phyloP scores from a whole-genome alignment of 2,329 filamentous ascomycete species.

The Sporothrix brasiliensis region DNA sequence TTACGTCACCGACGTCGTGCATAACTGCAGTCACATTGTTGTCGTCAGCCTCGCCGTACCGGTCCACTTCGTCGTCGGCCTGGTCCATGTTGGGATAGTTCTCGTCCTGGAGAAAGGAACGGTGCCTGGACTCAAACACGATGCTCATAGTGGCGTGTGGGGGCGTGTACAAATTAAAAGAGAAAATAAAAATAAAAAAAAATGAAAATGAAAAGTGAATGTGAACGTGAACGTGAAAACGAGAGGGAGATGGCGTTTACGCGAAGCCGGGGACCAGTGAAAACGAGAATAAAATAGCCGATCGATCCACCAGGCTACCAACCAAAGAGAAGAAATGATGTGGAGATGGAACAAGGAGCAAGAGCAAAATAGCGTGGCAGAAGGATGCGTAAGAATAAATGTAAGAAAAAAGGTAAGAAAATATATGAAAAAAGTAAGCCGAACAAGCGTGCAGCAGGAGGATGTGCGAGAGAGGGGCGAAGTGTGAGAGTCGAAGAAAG shows the following conservation, averaged over 20 bases:
- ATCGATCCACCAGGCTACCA: conserved; percentile 11
- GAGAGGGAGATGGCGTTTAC: neutral
- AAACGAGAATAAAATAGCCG: neutral
- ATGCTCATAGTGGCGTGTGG: conserved; percentile 36
- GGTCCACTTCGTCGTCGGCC: conserved; percentile 34
- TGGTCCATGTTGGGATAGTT: conserved; percentile 38
- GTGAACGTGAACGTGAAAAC: neutral
- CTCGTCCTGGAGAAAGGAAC: conserved; percentile 35
- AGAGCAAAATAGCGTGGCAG: neutral
- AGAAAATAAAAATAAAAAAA: conserved; percentile 12
- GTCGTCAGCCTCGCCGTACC: conserved; percentile 34
- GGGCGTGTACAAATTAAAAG: neutral
- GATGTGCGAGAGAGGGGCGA: neutral
- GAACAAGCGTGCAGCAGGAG: neutral
- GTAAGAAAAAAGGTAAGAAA: neutral
- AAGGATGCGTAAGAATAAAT: neutral
- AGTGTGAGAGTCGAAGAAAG: too few relatives aligned
- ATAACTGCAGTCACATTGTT: conserved; percentile 29
- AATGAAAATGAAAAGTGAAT: neutral
- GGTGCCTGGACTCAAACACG: conserved; percentile 36
- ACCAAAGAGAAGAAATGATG: conserved; percentile 14
- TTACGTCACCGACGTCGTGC: conserved; percentile 33
- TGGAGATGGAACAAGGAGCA: neutral
- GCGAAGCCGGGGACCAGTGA: conserved; percentile 5
- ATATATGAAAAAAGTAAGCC: conserved; percentile 9